These are phyloP conservation scores for Otatea glauca DNA, from an alignment of 176 grass and related monocot species.

Conservation along the genomic window DNA sequence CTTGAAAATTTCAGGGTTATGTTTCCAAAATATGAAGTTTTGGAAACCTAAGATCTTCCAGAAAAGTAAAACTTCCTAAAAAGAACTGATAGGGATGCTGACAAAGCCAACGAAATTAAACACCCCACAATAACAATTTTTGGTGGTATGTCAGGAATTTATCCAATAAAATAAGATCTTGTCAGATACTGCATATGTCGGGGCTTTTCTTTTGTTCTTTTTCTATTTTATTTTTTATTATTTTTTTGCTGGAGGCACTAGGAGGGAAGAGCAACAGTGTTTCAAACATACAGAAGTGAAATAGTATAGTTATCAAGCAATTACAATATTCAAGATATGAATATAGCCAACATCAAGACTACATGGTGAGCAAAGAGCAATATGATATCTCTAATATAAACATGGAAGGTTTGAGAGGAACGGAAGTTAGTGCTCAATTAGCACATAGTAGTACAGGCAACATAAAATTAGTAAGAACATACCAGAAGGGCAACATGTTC, in stretches of 20 bases:
- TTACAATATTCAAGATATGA: background rate
- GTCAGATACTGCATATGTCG: background rate
- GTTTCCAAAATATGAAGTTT: background rate
- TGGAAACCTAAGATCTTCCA: background rate
- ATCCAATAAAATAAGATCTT: slow-evolving; percentile 12
- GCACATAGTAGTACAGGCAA: background rate
- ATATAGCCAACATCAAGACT: background rate
- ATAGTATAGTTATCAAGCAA: slow-evolving; percentile 2
- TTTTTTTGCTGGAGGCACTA: background rate
- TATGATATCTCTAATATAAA: slow-evolving; percentile 4
- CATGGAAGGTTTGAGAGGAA: slow-evolving; percentile 18
- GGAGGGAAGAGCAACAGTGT: background rate
- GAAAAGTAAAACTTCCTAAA: background rate
- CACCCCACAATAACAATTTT: background rate
- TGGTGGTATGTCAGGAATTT: background rate
- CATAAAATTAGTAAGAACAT: slow-evolving; percentile 52
- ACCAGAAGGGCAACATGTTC: slow-evolving; percentile 98
- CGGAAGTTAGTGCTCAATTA: background rate
- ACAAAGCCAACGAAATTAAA: background rate
- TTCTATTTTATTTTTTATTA: too few relatives aligned
- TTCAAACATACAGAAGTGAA: slow-evolving; percentile 8
- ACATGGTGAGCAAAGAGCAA: background rate
- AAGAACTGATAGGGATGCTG: background rate
- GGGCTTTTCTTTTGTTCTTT: background rate
- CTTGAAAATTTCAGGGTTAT: background rate